Percentiles rank a stretch among this genome's conserved stretches.
Evolutionary conservation across 2,329 filamentous ascomycete genomes (phyloP).

Genomic region (Pseudogymnoascus sp.): DNA sequence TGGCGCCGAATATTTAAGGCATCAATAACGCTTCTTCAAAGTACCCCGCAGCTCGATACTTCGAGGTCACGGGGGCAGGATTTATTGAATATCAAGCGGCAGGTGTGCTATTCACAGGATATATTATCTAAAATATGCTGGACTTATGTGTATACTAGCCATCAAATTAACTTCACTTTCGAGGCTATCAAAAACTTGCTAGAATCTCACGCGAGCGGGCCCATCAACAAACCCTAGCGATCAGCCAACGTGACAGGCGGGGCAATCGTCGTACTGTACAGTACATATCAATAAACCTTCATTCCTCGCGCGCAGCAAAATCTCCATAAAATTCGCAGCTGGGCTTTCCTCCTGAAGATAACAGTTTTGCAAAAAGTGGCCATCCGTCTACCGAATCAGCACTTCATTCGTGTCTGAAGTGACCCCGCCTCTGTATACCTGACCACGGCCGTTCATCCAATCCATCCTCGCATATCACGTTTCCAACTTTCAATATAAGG

Average conservation of each 20-base stretch:
- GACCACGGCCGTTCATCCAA: not conserved
- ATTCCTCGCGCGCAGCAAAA: not conserved
- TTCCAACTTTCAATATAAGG: not conserved
- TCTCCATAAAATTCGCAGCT: not conserved
- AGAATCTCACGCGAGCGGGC: constrained; percentile 2
- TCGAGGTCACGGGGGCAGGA: not conserved
- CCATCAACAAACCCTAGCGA: not conserved
- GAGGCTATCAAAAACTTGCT: not conserved
- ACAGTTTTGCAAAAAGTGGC: not conserved
- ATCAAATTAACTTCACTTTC: not conserved
- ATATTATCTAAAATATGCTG: not conserved
- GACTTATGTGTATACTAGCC: not conserved
- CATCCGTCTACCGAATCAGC: not conserved
- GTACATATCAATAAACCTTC: not conserved
- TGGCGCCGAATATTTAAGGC: not conserved
- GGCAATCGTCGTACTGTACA: not conserved
- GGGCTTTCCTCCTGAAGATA: not conserved
- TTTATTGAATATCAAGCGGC: not conserved
- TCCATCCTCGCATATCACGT: constrained; percentile 3
- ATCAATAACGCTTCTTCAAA: not conserved
- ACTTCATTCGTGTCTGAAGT: not conserved
- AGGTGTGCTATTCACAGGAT: not conserved
- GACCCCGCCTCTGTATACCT: constrained; percentile 4
- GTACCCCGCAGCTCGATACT: not conserved
- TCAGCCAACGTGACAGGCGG: not conserved